A percentile compares a stretch with the other conserved stretches of the same genome.
These are phyloP conservation scores for Murraya koenigii DNA, from an alignment of 345 rosid species.

Conservation along the genomic window DNA sequence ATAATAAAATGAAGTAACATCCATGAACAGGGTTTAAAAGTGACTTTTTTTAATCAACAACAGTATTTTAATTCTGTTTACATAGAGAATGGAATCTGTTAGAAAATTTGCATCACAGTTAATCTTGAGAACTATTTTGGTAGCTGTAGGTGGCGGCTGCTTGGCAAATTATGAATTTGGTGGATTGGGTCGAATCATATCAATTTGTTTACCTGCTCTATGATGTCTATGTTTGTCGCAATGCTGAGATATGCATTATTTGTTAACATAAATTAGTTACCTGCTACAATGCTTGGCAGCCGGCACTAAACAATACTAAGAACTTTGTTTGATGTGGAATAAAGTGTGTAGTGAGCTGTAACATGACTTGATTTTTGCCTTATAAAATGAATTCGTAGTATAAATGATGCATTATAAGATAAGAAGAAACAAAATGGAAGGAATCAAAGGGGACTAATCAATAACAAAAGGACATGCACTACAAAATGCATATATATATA, in stretches of 20 bases:
- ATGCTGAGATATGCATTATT: background rate
- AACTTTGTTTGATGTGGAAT: background rate
- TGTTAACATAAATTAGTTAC: slow-evolving; percentile 11
- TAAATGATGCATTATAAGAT: background rate
- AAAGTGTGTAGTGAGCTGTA: background rate
- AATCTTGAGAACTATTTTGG: background rate
- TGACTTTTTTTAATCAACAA: background rate
- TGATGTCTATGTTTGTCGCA: background rate
- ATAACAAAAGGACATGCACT: background rate
- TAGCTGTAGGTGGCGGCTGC: background rate
- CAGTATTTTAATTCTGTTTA: background rate
- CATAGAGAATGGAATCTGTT: background rate
- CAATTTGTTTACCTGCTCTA: slow-evolving; percentile 20
- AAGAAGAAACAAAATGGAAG: background rate
- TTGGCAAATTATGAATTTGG: background rate
- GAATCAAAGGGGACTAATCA: background rate
- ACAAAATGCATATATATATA: background rate
- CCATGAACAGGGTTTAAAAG: background rate
- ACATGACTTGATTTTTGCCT: background rate
- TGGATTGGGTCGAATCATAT: background rate
- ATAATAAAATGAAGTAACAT: background rate
- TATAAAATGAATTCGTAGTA: background rate
- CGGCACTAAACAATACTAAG: background rate
- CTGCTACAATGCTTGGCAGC: background rate
- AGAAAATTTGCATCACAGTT: background rate